Evolutionary conservation across 768 basidiomycete species (phyloP).

Genomic region (Mycena crocata): DNA sequence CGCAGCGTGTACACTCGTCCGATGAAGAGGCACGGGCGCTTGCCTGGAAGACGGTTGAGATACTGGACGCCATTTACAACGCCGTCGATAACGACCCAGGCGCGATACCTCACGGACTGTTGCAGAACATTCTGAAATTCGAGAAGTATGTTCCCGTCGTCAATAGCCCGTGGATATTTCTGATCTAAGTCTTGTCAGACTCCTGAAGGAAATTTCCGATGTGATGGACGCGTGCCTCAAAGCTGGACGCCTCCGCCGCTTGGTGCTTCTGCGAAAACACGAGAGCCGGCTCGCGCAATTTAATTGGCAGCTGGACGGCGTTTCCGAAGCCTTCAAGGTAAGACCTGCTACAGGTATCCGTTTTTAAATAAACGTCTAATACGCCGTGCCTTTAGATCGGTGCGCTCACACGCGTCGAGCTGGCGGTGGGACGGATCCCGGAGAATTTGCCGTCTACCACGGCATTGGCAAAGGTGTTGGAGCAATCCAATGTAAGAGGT

Average conservation of each 20-base stretch:
- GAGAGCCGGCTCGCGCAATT: neutral
- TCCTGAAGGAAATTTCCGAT: neutral
- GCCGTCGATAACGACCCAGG: neutral
- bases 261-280: neutral
- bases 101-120: neutral
- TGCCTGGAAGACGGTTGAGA: neutral
- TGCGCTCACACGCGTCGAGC: neutral
- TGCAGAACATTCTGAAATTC: neutral
- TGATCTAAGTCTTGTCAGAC: neutral
- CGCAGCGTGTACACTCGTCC: neutral
- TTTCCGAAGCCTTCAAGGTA: conserved; percentile 3
- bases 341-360: neutral
- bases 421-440: neutral
- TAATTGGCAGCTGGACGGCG: neutral
- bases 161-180: neutral
- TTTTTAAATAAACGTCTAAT: neutral
- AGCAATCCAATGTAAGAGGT: neutral
- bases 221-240: neutral
- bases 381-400: neutral
- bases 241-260: neutral
- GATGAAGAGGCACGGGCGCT: conserved; percentile 2
- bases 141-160: neutral
- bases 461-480: neutral
- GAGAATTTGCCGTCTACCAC: neutral
- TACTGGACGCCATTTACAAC: neutral